Evolutionary conservation across 2,329 filamentous ascomycete species (phyloP), one percentile per base, ranked within the genome.

Genomic region (Ilyonectria sp.): DNA sequence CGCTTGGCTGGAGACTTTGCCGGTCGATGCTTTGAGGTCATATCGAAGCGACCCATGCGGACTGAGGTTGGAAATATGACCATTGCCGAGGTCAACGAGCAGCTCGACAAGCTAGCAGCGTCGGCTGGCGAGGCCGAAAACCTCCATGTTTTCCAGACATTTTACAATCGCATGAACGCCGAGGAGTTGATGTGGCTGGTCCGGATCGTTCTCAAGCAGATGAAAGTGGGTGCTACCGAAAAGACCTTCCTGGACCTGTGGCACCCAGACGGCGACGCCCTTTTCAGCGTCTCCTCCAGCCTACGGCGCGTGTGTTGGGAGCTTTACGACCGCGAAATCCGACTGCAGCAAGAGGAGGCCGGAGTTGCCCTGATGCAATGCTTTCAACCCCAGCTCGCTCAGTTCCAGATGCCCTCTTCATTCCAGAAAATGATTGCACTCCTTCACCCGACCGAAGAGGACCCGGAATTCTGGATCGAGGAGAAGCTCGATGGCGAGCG

Each of bases 401-500:
- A 96, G 71, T 98, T 97, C 70, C 94, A 98, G 79, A 93, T 93
- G 86, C 89, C 93, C 37, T 90, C 91, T 0, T 86, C 85, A 2
- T 94, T 97, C 73, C 89, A 94, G 61, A 93, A 91, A 76, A 94
- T 97, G 88, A 90, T 97, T 1, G 85, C 89, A 19, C 90, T 87
- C 61, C 81, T 92, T 81, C 88, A 89, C 2, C 85, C 87, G 0
- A 91, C 89, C 0, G 88, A 91, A 26, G 90, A 93, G 0, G 91
- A 97, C 59, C 85, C 87, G 0, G 90, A 92, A 9, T 99, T 97
- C 77, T 98, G 95, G 94, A 96, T 98, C 54, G 96, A 99, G 79
- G 96, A 99, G 82, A 99, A 99, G 80, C 85, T 99, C 9, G 96
- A 99, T 73, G 96, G 96, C 1, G 96, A 99, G 81, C 90, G 96